Evolutionary conservation across 768 basidiomycete species (phyloP).

Genomic region (Pleurotus tuber-regium): DNA sequence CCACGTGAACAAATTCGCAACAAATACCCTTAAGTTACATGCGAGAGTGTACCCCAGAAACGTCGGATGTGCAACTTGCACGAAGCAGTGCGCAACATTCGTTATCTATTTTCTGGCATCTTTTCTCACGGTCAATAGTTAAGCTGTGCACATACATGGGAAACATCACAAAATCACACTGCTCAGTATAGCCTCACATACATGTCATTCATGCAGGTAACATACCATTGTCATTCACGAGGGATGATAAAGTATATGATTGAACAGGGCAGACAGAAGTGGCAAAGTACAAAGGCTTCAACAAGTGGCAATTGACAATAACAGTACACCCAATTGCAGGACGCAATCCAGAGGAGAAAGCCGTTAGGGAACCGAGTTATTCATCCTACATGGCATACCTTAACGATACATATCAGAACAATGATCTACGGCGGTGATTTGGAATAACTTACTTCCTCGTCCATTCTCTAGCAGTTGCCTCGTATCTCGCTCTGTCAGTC

Average conservation of each 20-base stretch:
- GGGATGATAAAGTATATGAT: slow-evolving; percentile 3
- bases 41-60: no score
- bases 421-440: slow-evolving; percentile 10
- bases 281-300: slow-evolving; percentile 12
- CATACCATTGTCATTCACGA: slow-evolving; percentile 6
- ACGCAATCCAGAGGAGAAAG: neutral
- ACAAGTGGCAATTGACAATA: slow-evolving; percentile 5
- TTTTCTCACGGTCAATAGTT: no score
- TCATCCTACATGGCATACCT: slow-evolving; percentile 38
- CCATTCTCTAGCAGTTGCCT: slow-evolving; percentile 98
- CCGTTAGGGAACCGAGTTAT: neutral
- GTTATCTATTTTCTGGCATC: no score
- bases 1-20: no score
- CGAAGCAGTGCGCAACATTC: no score
- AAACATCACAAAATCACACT: no score
- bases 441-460: slow-evolving; percentile 84
- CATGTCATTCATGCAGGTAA: no score
- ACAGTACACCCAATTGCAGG: slow-evolving; percentile 1
- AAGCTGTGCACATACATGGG: no score
- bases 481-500: slow-evolving; percentile 96
- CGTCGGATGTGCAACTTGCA: no score
- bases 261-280: slow-evolving; percentile 7
- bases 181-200: no score
- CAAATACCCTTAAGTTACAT: no score
- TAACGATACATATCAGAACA: slow-evolving; percentile 5